phyloP scores from a whole-genome alignment of 768 basidiomycete species.

The Cystobasidium tubakii region DNA sequence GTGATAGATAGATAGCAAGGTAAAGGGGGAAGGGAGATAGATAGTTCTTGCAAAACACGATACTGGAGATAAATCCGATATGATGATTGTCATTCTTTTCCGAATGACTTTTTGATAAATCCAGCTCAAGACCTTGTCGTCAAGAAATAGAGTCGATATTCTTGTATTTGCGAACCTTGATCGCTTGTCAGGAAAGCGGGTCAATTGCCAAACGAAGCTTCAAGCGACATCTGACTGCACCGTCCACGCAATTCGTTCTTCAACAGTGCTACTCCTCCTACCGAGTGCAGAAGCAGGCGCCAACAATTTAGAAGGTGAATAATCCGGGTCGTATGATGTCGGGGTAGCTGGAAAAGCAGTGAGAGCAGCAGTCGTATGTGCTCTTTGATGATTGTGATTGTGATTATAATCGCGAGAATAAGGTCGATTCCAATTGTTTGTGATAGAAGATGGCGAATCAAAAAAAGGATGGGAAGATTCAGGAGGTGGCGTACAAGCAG shows the following conservation, averaged over 20 bases:
- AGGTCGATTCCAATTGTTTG: not conserved
- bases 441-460: not conserved
- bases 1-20: too few species aligned
- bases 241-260: not conserved
- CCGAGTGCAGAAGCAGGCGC: slow-evolving; percentile 11
- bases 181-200: too few species aligned
- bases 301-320: not conserved
- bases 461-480: not conserved
- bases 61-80: too few species aligned
- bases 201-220: not conserved
- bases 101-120: too few species aligned
- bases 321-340: not conserved
- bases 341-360: not conserved
- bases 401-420: too few species aligned
- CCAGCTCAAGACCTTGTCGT: too few species aligned
- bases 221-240: not conserved
- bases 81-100: too few species aligned
- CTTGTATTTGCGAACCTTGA: too few species aligned
- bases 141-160: too few species aligned
- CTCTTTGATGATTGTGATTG: not conserved
- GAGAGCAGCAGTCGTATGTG: not conserved
- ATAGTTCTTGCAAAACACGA: too few species aligned
- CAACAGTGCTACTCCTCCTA: slow-evolving; percentile 18
- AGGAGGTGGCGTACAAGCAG: not conserved
- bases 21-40: too few species aligned